Percentiles rank a stretch among this genome's conserved stretches.
Conservation (phyloP, 371 early-diverging fungal genomes). For the Rhizopus microsporus region DNA sequence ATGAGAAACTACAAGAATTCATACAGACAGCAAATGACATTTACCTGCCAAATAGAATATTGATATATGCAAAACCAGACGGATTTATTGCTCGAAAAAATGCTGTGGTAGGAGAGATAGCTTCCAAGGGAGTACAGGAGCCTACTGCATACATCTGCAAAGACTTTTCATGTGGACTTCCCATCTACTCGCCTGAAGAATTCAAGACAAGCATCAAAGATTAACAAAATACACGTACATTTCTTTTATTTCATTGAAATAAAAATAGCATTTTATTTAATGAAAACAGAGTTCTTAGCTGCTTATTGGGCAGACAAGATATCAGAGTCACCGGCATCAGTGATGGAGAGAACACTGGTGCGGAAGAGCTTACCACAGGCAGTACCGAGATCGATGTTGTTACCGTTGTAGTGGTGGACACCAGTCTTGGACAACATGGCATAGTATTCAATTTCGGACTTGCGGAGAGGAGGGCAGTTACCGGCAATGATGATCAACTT, state of each 20-base stretch:
- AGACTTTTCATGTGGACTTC: conserved; percentile 52
- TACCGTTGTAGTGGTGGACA: conserved; percentile 98
- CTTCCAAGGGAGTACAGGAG: conserved; percentile 5
- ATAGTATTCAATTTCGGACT: conserved; percentile 99
- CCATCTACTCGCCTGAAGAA: conserved; percentile 26
- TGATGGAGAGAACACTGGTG: conserved; percentile 85
- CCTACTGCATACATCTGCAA: conserved; percentile 45
- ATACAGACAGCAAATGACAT: conserved; percentile 19
- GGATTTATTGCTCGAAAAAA: conserved; percentile 34
- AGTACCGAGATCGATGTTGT: conserved; percentile 98
- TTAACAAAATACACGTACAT: no score
- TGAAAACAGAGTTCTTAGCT: no score
- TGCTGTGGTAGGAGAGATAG: conserved; percentile 25
- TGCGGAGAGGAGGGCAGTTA: conserved; percentile 98
- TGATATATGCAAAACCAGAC: conserved; percentile 27
- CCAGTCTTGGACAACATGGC: conserved; percentile 99
- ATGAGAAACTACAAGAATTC: conserved; percentile 24
- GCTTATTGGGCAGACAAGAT: conserved; percentile 50
- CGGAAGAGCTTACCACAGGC: conserved; percentile 99
- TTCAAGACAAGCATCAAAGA: conserved; percentile 5
- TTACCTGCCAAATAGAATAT: conserved; percentile 43
- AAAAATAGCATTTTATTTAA: no score
- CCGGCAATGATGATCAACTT: conserved; percentile 97
- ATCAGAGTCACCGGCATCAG: conserved; percentile 96
- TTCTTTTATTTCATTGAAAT: no score